phyloP scores from a whole-genome alignment of 306 rosid species.

The Prunus persica region DNA sequence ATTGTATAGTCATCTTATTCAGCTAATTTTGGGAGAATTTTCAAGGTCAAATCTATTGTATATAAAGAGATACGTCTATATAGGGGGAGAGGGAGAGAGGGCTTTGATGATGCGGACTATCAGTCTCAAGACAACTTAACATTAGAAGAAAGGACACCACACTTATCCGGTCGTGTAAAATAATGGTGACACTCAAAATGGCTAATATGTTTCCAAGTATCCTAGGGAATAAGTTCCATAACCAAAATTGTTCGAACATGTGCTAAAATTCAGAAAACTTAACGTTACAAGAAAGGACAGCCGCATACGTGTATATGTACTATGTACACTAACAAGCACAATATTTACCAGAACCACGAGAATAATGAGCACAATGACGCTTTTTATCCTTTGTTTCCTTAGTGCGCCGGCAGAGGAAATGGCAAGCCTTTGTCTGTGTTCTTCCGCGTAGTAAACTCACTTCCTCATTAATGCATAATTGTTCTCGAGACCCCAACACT shows the following conservation, averaged over 20 bases:
- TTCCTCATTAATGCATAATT: slow-evolving; percentile 82
- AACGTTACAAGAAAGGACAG: neutral
- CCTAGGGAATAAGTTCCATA: neutral
- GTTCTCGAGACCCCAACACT: slow-evolving; percentile 93
- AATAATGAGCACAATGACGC: slow-evolving; percentile 48
- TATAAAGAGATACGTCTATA: neutral
- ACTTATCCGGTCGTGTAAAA: neutral
- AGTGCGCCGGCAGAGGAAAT: slow-evolving; percentile 43
- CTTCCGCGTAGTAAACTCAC: slow-evolving; percentile 75
- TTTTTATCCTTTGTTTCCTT: slow-evolving; percentile 12
- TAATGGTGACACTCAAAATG: neutral
- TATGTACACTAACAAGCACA: neutral
- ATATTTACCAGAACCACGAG: slow-evolving; percentile 46
- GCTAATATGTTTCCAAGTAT: neutral
- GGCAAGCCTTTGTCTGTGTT: slow-evolving; percentile 82
- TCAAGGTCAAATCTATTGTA: neutral
- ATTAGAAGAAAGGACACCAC: neutral
- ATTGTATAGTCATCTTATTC: neutral
- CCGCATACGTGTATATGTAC: neutral
- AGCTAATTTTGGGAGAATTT: neutral
- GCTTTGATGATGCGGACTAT: neutral
- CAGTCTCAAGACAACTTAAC: neutral
- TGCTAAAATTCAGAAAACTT: neutral
- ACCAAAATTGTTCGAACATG: neutral
- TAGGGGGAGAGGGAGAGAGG: neutral